Evolutionary conservation across 2,329 filamentous ascomycete species (phyloP).

Genomic region (Rachicladosporium sp.): DNA sequence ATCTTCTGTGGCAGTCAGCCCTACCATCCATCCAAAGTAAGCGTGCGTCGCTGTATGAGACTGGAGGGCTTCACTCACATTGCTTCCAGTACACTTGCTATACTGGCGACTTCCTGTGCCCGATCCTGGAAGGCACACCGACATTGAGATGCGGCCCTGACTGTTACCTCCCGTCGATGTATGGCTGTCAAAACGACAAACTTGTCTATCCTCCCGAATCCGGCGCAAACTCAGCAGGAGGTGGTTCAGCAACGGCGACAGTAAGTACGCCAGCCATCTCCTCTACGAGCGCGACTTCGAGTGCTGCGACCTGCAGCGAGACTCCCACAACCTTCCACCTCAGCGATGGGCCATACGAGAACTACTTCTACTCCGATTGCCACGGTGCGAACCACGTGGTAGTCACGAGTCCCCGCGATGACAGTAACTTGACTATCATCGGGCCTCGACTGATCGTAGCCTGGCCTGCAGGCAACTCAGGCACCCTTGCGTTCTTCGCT

Average conservation of each 20-base stretch:
- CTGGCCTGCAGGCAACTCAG: conserved; percentile 56
- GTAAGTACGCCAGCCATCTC: background rate
- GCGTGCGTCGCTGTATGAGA: too few species aligned
- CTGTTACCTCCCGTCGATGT: conserved; percentile 25
- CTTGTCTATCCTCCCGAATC: conserved; percentile 16
- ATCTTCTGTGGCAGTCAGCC: too few species aligned
- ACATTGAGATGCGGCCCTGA: conserved; percentile 25
- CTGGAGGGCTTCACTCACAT: too few species aligned
- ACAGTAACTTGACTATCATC: conserved; percentile 43
- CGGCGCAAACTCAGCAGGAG: background rate
- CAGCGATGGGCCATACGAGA: conserved; percentile 47
- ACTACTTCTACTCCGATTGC: conserved; percentile 56
- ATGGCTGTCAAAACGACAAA: conserved; percentile 15
- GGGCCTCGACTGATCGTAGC: conserved; percentile 44
- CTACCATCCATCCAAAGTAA: too few species aligned
- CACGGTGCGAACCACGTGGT: conserved; percentile 47
- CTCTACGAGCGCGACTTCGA: conserved; percentile 3
- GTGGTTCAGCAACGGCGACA: background rate
- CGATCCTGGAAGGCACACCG: conserved; percentile 22
- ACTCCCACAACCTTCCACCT: conserved; percentile 32
- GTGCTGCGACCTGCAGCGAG: conserved; percentile 11
- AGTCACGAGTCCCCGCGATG: conserved; percentile 43
- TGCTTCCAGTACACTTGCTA: conserved; percentile 32
- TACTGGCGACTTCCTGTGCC: conserved; percentile 25
- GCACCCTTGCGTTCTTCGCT: conserved; percentile 44